Evolutionary conservation across 495 filamentous ascomycete genomes (phyloP).

Genomic region (Penicillium mononematosum): DNA sequence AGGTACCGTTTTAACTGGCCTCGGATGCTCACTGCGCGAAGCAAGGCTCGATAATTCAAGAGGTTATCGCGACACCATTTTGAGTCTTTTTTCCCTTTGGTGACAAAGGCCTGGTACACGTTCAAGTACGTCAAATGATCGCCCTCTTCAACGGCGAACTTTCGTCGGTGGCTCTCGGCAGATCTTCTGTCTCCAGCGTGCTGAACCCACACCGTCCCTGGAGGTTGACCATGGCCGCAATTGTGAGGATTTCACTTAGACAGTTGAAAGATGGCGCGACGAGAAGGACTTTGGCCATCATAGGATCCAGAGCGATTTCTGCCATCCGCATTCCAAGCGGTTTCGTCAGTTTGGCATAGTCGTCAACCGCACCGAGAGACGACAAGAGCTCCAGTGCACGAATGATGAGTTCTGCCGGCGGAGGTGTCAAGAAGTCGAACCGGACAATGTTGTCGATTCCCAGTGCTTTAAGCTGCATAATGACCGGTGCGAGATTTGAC

Average conservation of each 20-base stretch:
- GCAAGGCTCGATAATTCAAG: slow-evolving; percentile 81
- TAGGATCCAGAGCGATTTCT: slow-evolving; percentile 90
- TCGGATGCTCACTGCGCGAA: slow-evolving; percentile 80
- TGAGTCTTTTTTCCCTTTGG: slow-evolving; percentile 77
- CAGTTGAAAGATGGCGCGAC: slow-evolving; percentile 74
- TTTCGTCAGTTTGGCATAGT: slow-evolving; percentile 86
- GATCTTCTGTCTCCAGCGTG: slow-evolving; percentile 72
- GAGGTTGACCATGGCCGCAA: slow-evolving; percentile 92
- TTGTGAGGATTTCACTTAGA: slow-evolving; percentile 80
- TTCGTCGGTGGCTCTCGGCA: slow-evolving; percentile 69
- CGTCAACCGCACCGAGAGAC: slow-evolving; percentile 84
- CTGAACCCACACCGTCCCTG: slow-evolving; percentile 77
- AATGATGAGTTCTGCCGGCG: slow-evolving; percentile 82
- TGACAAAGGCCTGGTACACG: slow-evolving; percentile 87
- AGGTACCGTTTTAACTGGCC: slow-evolving; percentile 84
- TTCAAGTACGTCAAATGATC: slow-evolving; percentile 95
- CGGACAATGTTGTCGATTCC: slow-evolving; percentile 94
- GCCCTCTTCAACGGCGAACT: slow-evolving; percentile 90
- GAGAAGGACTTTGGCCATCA: slow-evolving; percentile 91
- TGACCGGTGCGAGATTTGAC: slow-evolving; percentile 83
- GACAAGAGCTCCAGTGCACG: slow-evolving; percentile 88
- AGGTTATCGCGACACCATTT: slow-evolving; percentile 85
- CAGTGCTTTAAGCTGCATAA: slow-evolving; percentile 92
- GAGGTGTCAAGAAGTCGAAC: slow-evolving; percentile 86
- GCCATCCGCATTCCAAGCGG: slow-evolving; percentile 90